phyloP scores from a whole-genome alignment of 75 land plant species.

The Isoetes taiwanensis region DNA sequence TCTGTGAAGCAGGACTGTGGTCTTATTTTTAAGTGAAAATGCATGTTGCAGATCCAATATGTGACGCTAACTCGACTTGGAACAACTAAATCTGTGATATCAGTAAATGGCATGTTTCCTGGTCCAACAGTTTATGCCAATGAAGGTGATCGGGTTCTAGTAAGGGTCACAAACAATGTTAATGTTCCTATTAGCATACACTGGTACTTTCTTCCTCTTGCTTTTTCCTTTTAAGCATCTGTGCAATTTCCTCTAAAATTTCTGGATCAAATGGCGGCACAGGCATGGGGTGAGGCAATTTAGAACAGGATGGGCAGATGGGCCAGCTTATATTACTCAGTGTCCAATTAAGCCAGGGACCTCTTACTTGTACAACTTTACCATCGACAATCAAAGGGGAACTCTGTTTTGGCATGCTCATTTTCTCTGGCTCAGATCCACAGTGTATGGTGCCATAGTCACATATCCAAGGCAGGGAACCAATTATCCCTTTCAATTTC shows the following conservation, averaged over 20 bases:
- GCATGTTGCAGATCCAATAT: neutral
- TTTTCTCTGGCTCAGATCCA: neutral
- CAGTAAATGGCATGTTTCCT: neutral
- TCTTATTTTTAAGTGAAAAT: too few species aligned
- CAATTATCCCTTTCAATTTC: neutral
- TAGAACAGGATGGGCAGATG: neutral
- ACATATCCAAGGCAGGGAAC: neutral
- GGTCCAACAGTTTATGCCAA: conserved; percentile 7
- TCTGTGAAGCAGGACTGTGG: too few species aligned
- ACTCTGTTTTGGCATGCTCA: conserved; percentile 2
- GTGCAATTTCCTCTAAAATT: too few species aligned
- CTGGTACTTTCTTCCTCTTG: too few species aligned
- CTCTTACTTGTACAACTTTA: neutral
- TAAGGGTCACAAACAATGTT: neutral
- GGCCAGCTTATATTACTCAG: conserved; percentile 2
- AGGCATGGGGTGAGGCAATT: neutral
- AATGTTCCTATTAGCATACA: neutral
- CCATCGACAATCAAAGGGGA: conserved; percentile 24
- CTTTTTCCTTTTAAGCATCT: too few species aligned
- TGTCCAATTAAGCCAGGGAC: neutral
- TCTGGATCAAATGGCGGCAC: too few species aligned
- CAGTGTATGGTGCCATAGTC: neutral
- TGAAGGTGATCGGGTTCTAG: conserved; percentile 2
- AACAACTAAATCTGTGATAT: neutral
- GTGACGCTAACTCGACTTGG: neutral